Evolutionary conservation across 2,329 filamentous ascomycete genomes (phyloP), one percentile per base, ranked within the genome.

Genomic region (Curvularia spicifera): DNA sequence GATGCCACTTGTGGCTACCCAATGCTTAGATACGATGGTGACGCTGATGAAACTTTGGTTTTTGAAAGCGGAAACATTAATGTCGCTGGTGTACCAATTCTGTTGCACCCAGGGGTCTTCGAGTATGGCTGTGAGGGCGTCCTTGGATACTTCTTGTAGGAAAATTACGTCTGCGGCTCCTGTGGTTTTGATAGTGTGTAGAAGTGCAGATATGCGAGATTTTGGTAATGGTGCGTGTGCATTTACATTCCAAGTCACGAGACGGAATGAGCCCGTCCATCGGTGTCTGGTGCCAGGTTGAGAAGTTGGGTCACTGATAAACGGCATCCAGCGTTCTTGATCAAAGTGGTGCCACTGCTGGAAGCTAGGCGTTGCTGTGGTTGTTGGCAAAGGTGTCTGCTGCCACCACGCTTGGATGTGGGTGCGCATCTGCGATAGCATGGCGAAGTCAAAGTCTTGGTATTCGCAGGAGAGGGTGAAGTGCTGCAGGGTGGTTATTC

Each of bases 191-290:
- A 54, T 28, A 5, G 5, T 22, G 6, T 33, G 18, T 13, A 57
- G 44, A 31, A 57, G 24, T 50, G 55, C 51, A 8, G 29, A 54
- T 10, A 57, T 54, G 10, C 55, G 51, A 40, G 51, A 31, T 8
- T 46, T 31, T 13, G 45, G 51, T 18, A 40, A 28, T 13, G 39
- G 7, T 12, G 55, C 39, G 40, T 45, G 37, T 0, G 51, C 37
- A 13, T 50, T 57, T 4, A 49, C 44, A 12, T 57, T 57, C 51
- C 55, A 54, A 3, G 22, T 57, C 5, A 57, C 55, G 15, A 57
- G 45, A 4, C 55, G 50, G n/a, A 57, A 33, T 33, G 45, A 49
- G 31, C 51, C 55, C 9, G n/a, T 15, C 55, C 51, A 57, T 40
- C 40, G 31, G 15, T 54, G 45, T 5, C 31, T 49, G 24, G 35